These are phyloP conservation scores for Tagetes erecta DNA, from an alignment of 129 eudicot genomes.

Conservation along the genomic window DNA sequence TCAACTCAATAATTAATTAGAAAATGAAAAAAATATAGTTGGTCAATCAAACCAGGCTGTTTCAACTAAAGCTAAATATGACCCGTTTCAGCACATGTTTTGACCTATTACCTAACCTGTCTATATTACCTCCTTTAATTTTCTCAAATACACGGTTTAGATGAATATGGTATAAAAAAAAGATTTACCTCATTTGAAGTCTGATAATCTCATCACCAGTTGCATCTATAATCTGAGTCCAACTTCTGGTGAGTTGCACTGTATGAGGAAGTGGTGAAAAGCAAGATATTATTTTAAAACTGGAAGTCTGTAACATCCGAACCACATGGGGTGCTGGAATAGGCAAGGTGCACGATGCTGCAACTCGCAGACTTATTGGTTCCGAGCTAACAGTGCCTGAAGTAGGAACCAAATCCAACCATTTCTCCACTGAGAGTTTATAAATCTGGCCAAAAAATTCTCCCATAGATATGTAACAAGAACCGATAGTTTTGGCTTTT, in stretches of 20 bases:
- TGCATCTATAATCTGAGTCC: constrained; percentile 59
- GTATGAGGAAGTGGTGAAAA: constrained; percentile 47
- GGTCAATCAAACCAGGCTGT: neutral
- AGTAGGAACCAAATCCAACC: constrained; percentile 73
- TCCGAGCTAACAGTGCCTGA: constrained; percentile 36
- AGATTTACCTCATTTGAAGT: constrained; percentile 73
- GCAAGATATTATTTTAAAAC: constrained; percentile 49
- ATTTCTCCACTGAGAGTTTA: constrained; percentile 68
- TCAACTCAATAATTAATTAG: neutral
- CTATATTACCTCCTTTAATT: neutral
- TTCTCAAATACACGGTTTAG: neutral
- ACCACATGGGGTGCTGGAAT: constrained; percentile 50
- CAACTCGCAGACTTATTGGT: constrained; percentile 62
- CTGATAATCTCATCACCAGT: constrained; percentile 62
- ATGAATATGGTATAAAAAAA: neutral
- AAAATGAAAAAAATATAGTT: neutral
- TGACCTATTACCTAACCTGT: neutral
- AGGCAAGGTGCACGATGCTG: constrained; percentile 75
- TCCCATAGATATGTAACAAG: constrained; percentile 63
- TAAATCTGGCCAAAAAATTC: constrained; percentile 47
- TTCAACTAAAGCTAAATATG: neutral
- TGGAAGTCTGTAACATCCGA: constrained; percentile 53
- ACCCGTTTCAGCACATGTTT: neutral
- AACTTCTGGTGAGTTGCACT: constrained; percentile 44
- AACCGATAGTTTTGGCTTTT: constrained; percentile 48